Percentiles rank a stretch among this genome's conserved stretches.
These are phyloP conservation scores for Malus sylvestris DNA, from an alignment of 306 rosid genomes.

Conservation along the genomic window DNA sequence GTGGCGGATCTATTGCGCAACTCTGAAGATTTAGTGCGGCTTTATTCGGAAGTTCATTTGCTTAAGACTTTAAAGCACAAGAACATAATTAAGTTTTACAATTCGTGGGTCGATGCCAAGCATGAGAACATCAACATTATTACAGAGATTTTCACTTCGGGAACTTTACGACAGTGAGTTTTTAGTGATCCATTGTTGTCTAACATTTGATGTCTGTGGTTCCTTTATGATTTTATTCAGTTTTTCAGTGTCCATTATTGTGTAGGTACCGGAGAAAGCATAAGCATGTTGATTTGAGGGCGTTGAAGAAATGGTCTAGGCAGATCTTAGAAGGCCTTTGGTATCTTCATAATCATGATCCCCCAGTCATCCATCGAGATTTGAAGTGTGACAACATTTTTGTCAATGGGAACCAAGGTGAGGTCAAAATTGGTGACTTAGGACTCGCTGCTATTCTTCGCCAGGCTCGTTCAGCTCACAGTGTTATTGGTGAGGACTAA, in stretches of 20 bases:
- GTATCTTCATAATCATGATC: constrained; percentile 91
- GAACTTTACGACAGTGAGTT: constrained; percentile 89
- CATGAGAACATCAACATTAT: constrained; percentile 81
- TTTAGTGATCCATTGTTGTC: background rate
- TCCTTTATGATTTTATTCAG: background rate
- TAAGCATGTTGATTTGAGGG: constrained; percentile 94
- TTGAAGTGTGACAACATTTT: constrained; percentile 95
- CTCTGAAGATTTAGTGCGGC: constrained; percentile 80
- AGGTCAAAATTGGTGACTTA: constrained; percentile 94
- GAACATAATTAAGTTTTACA: constrained; percentile 82
- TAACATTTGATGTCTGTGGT: background rate
- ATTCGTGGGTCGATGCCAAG: constrained; percentile 77
- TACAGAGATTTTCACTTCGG: constrained; percentile 93
- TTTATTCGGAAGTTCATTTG: constrained; percentile 90
- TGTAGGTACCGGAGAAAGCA: constrained; percentile 86
- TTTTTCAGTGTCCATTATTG: constrained; percentile 5
- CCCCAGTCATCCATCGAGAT: constrained; percentile 93
- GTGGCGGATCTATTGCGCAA: constrained; percentile 73
- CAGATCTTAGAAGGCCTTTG: constrained; percentile 93
- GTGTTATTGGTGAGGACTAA: constrained; percentile 73
- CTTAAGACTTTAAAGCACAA: constrained; percentile 94
- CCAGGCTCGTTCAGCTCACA: constrained; percentile 86
- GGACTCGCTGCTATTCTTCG: constrained; percentile 95
- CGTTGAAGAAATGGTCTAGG: constrained; percentile 96
- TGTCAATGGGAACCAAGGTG: constrained; percentile 98